phyloP scores from a whole-genome alignment of 2,329 filamentous ascomycete genomes.

The Diplodia intermedia region DNA sequence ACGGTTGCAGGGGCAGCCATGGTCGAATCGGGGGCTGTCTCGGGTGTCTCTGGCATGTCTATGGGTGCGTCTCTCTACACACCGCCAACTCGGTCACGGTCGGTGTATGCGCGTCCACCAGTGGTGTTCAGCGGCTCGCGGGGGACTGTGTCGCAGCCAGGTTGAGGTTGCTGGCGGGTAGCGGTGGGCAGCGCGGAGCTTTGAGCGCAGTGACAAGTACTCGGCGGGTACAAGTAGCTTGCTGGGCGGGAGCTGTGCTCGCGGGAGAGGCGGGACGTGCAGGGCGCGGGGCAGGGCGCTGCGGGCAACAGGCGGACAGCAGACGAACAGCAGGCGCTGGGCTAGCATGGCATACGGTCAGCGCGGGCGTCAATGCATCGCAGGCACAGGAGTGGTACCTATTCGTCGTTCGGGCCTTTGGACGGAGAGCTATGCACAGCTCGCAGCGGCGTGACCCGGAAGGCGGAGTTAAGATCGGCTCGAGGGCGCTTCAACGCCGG shows the following conservation, averaged over 20 bases:
- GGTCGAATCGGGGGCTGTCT: constrained; percentile 7
- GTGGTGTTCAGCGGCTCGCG: constrained; percentile 7
- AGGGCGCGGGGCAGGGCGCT: constrained; percentile 17
- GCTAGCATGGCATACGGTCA: constrained; percentile 23
- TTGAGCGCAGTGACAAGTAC: constrained; percentile 9
- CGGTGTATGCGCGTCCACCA: constrained; percentile 11
- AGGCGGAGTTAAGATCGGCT: constrained; percentile 30
- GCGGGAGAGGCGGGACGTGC: constrained; percentile 17
- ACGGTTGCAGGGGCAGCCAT: constrained; percentile 31
- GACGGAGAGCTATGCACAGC: constrained; percentile 25
- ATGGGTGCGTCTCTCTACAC: constrained; percentile 24
- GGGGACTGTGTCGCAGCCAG: constrained; percentile 12
- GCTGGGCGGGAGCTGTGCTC: constrained; percentile 10
- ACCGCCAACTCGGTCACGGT: constrained; percentile 20
- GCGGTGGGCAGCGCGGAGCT: constrained; percentile 13
- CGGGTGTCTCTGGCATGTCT: constrained; percentile 21
- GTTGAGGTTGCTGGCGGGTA: constrained; percentile 10
- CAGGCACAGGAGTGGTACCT: constrained; percentile 16
- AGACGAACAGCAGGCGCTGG: constrained; percentile 1
- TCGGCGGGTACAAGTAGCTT: constrained; percentile 20
- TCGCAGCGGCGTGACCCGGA: constrained; percentile 30
- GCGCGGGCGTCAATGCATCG: constrained; percentile 25
- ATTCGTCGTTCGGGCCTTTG: constrained; percentile 21
- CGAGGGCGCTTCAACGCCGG: constrained; percentile 14
- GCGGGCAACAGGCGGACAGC: constrained; percentile 18